Evolutionary conservation across 1,139 yeast genomes (phyloP).

Genomic region (Groenewaldozyma sp.): DNA sequence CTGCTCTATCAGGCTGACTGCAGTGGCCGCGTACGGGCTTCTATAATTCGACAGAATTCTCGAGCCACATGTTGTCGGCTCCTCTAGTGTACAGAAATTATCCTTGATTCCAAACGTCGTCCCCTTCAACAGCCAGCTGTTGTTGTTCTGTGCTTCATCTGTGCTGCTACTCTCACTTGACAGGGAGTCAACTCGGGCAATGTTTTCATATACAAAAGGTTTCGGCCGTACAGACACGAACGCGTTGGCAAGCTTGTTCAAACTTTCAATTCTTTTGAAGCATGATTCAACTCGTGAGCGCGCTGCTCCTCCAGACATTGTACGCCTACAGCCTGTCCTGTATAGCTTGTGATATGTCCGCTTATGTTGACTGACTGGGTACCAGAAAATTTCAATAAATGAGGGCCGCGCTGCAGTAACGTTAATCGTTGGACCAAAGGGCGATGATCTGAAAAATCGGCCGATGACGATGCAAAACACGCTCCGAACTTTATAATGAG

Average conservation of each 20-base stretch:
- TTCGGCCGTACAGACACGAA: slow-evolving; percentile 20
- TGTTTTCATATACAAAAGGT: neutral
- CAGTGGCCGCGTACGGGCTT: slow-evolving; percentile 81
- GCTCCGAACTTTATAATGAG: too few relatives aligned
- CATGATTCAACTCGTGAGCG: slow-evolving; percentile 6
- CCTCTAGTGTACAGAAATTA: slow-evolving; percentile 57
- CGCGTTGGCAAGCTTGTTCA: slow-evolving; percentile 24
- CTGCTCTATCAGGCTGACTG: slow-evolving; percentile 42
- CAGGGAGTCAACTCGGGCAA: slow-evolving; percentile 8
- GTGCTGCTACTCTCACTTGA: slow-evolving; percentile 5
- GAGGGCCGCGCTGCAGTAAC: too few relatives aligned
- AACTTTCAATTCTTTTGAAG: slow-evolving; percentile 5
- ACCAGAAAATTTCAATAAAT: too few relatives aligned
- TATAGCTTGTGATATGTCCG: too few relatives aligned
- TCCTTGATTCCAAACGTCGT: slow-evolving; percentile 53
- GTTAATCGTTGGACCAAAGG: too few relatives aligned
- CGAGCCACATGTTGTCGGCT: slow-evolving; percentile 74
- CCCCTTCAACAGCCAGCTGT: neutral
- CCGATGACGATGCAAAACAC: too few relatives aligned
- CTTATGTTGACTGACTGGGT: too few relatives aligned
- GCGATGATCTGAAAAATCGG: too few relatives aligned
- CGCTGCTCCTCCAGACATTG: too few relatives aligned
- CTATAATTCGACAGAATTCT: slow-evolving; percentile 40
- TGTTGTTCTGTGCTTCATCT: slow-evolving; percentile 19
- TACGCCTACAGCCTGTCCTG: too few relatives aligned